These are phyloP conservation scores for Exophiala bonariae DNA, from an alignment of 2,329 filamentous ascomycete genomes.

Conservation along the genomic window DNA sequence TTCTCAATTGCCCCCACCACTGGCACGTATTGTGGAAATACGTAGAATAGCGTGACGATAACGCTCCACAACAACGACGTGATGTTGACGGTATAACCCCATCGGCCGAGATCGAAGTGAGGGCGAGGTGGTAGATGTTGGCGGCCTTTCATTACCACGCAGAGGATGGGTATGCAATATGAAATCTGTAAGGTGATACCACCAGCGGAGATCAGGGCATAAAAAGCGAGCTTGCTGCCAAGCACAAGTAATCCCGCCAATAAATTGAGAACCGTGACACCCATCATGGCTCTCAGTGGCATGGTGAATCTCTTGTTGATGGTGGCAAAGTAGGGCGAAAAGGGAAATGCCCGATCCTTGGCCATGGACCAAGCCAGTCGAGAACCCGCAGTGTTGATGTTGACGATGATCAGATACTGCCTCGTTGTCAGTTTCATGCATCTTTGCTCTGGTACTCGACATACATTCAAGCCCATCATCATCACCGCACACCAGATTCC, in stretches of 20 bases:
- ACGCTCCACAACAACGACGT: conserved; percentile 20
- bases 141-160: conserved; percentile 20
- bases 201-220: conserved; percentile 23
- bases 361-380: conserved; percentile 36
- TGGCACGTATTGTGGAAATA: conserved; percentile 23
- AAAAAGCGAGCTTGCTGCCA: conserved; percentile 22
- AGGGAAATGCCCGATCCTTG: conserved; percentile 62
- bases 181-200: conserved; percentile 22
- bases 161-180: conserved; percentile 22
- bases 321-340: conserved; percentile 51
- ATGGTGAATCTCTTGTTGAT: conserved; percentile 58
- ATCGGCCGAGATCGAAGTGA: conserved; percentile 22
- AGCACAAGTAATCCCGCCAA: conserved; percentile 19
- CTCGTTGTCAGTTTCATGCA: background rate
- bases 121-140: conserved; percentile 21
- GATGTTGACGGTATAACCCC: conserved; percentile 23
- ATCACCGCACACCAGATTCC: conserved; percentile 23
- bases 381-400: conserved; percentile 23
- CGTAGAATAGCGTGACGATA: conserved; percentile 20
- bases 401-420: conserved; percentile 24
- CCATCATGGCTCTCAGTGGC: conserved; percentile 43
- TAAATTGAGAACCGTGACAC: conserved; percentile 20
- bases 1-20: conserved; percentile 21
- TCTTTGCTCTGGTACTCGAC: background rate
- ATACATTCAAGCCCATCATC: conserved; percentile 26